Conservation (phyloP, 1,139 yeast species). For the Protomyces pachydermus region DNA sequence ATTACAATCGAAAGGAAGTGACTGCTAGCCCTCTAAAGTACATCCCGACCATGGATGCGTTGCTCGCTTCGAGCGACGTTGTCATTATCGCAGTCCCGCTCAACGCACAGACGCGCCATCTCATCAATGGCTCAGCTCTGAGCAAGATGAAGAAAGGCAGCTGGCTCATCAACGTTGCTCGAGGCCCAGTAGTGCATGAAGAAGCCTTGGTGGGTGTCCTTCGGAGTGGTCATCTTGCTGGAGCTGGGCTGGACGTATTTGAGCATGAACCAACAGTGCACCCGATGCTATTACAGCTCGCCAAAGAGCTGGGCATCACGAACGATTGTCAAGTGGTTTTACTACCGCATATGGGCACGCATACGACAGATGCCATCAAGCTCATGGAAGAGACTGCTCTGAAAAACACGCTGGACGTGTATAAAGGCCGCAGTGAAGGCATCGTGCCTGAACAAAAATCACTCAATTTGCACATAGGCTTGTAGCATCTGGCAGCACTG, state of each 20-base stretch:
- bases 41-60: conserved; percentile 54
- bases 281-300: not conserved
- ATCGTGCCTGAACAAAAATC: conserved; percentile 18
- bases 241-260: conserved; percentile 74
- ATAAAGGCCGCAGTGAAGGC: conserved; percentile 8
- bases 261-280: conserved; percentile 49
- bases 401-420: conserved; percentile 38
- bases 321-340: conserved; percentile 41
- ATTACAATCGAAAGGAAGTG: conserved; percentile 52
- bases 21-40: conserved; percentile 49
- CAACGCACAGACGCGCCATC: conserved; percentile 53
- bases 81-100: conserved; percentile 62
- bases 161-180: conserved; percentile 60
- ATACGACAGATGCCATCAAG: conserved; percentile 53
- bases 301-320: not conserved
- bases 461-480: not conserved
- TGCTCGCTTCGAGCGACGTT: conserved; percentile 53
- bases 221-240: conserved; percentile 58
- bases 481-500: too few relatives aligned
- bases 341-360: conserved; percentile 78
- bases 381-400: conserved; percentile 55
- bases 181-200: conserved; percentile 69
- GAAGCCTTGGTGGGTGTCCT: conserved; percentile 55
- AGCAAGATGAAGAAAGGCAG: conserved; percentile 61
- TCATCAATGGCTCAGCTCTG: conserved; percentile 51